phyloP scores from a whole-genome alignment of 2,329 filamentous ascomycete genomes.

The Zymoseptoria brevis region DNA sequence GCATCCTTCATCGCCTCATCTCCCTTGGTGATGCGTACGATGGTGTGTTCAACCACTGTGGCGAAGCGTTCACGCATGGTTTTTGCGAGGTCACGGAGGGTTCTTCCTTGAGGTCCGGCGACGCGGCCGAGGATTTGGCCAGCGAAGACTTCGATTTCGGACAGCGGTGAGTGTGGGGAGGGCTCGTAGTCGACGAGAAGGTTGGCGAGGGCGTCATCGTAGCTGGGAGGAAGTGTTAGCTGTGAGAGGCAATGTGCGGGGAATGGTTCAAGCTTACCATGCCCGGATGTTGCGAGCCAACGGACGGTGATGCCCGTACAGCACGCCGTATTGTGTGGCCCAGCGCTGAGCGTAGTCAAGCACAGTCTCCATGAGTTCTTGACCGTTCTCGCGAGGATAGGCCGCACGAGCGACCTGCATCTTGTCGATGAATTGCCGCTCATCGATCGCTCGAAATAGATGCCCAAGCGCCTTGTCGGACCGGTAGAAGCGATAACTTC shows the following conservation, averaged over 20 bases:
- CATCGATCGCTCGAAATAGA: constrained; percentile 66
- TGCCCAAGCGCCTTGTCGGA: constrained; percentile 62
- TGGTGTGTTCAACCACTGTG: constrained; percentile 34
- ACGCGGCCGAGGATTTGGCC: constrained; percentile 50
- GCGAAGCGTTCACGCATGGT: constrained; percentile 36
- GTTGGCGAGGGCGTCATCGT: constrained; percentile 45
- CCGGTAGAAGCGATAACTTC: constrained; percentile 51
- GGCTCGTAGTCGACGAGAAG: constrained; percentile 42
- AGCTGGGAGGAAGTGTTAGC: constrained; percentile 30
- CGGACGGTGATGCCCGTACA: constrained; percentile 33
- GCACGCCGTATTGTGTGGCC: constrained; percentile 15
- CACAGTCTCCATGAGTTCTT: constrained; percentile 26
- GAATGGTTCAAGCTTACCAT: constrained; percentile 33
- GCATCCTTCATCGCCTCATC: constrained; percentile 23
- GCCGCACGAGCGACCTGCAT: constrained; percentile 28
- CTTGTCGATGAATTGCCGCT: constrained; percentile 55
- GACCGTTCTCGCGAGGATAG: constrained; percentile 4
- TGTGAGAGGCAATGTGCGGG: not conserved
- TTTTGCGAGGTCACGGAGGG: constrained; percentile 29
- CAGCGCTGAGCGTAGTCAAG: constrained; percentile 34
- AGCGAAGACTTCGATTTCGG: constrained; percentile 49
- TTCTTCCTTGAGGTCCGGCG: constrained; percentile 25
- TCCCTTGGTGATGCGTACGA: constrained; percentile 39
- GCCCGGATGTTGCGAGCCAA: constrained; percentile 37
- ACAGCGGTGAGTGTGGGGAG: constrained; percentile 35